phyloP scores from a whole-genome alignment of 2,329 filamentous ascomycete species.

The Arachnomyces sp. region DNA sequence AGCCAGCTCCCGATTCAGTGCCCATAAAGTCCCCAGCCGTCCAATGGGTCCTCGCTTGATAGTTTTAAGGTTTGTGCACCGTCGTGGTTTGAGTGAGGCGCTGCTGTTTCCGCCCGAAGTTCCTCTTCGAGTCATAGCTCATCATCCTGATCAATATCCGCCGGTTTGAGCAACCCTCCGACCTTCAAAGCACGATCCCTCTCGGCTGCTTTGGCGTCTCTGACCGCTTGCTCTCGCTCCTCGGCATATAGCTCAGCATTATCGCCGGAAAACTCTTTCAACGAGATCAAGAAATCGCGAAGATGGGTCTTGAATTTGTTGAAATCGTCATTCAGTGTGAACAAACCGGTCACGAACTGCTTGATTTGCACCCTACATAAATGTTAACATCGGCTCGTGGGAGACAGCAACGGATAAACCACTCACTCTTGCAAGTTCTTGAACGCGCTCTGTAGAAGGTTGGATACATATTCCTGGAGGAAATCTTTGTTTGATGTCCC shows the following conservation, averaged over 20 bases:
- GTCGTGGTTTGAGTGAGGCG: constrained; percentile 24
- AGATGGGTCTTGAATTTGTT: constrained; percentile 93
- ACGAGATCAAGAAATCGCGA: constrained; percentile 91
- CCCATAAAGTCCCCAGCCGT: constrained; percentile 61
- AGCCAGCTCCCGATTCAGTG: constrained; percentile 30
- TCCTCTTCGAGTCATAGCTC: constrained; percentile 72
- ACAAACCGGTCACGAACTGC: constrained; percentile 81
- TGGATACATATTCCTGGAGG: constrained; percentile 76
- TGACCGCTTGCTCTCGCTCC: constrained; percentile 86
- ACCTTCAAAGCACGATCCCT: constrained; percentile 90
- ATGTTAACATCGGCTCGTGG: constrained; percentile 28
- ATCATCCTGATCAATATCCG: constrained; percentile 82
- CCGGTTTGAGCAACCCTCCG: constrained; percentile 89
- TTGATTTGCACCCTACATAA: constrained; percentile 67
- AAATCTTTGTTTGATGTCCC: constrained; percentile 90
- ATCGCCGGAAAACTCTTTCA: constrained; percentile 95
- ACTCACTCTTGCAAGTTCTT: constrained; percentile 83
- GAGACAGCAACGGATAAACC: constrained; percentile 1
- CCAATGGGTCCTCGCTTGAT: constrained; percentile 28
- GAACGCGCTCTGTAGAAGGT: constrained; percentile 80
- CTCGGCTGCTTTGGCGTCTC: constrained; percentile 77
- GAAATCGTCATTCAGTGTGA: constrained; percentile 78
- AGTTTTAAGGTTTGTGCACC: neutral
- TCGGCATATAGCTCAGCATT: constrained; percentile 90
- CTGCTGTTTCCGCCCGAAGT: constrained; percentile 51